phyloP scores from a whole-genome alignment of 139 green algal genomes.

The Axilococcus clingmanii region DNA sequence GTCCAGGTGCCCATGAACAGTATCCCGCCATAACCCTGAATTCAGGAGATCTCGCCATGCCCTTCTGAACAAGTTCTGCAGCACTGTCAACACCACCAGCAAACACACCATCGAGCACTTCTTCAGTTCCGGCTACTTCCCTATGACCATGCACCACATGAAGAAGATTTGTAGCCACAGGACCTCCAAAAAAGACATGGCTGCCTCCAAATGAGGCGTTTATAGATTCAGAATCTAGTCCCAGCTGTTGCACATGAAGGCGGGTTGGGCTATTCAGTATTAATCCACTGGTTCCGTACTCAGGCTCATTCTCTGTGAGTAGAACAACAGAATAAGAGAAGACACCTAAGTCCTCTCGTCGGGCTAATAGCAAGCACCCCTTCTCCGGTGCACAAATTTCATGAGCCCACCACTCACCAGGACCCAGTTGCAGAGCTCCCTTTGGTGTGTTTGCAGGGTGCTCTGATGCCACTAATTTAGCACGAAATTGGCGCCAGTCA shows the following conservation, averaged over 20 bases:
- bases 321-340: constrained; percentile 18
- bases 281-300: constrained; percentile 10
- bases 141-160: constrained; percentile 26
- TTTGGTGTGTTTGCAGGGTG: background rate
- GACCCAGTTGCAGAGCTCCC: constrained; percentile 1
- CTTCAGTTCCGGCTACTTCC: constrained; percentile 12
- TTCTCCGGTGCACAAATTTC: constrained; percentile 20
- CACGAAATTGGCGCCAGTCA: constrained; percentile 25
- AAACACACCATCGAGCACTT: constrained; percentile 27
- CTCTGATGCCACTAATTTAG: constrained; percentile 21
- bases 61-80: constrained; percentile 12
- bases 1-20: constrained; percentile 19
- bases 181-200: constrained; percentile 26
- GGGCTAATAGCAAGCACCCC: constrained; percentile 30
- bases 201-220: constrained; percentile 15
- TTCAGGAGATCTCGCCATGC: constrained; percentile 13
- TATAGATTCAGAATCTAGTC: constrained; percentile 20
- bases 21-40: constrained; percentile 32
- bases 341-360: constrained; percentile 14
- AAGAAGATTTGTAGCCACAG: constrained; percentile 18
- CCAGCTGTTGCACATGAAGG: constrained; percentile 12
- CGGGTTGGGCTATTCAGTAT: constrained; percentile 26
- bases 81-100: constrained; percentile 27
- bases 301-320: constrained; percentile 18
- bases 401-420: constrained; percentile 24